phyloP scores from a whole-genome alignment of 2,329 filamentous ascomycete genomes.

The Cadophora sp. region DNA sequence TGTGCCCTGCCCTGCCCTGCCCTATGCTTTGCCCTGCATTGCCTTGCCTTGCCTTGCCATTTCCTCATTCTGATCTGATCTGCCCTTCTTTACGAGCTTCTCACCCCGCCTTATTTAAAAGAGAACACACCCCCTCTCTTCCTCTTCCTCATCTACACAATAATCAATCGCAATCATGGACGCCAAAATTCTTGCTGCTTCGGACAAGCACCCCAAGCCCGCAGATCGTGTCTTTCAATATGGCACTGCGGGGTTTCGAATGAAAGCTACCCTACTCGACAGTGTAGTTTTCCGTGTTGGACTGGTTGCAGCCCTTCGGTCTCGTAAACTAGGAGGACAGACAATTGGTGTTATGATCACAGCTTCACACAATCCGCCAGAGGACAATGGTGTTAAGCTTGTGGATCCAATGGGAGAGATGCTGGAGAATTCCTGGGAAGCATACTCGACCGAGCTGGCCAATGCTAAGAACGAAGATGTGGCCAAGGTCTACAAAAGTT shows the following conservation, averaged over 20 bases:
- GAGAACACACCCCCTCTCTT: not conserved
- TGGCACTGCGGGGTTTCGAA: conserved; percentile 72
- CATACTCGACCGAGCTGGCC: conserved; percentile 84
- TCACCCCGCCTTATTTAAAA: conserved; percentile 10
- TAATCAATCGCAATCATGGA: conserved; percentile 49
- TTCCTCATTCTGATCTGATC: not conserved
- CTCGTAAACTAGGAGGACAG: conserved; percentile 86
- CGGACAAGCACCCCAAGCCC: conserved; percentile 65
- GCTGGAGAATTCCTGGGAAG: conserved; percentile 95
- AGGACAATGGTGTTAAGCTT: conserved; percentile 93
- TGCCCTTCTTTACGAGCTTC: conserved; percentile 6
- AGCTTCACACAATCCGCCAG: conserved; percentile 88
- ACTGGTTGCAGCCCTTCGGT: conserved; percentile 85
- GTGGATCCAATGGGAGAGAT: conserved; percentile 98
- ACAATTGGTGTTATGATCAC: conserved; percentile 97
- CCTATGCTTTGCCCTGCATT: not conserved
- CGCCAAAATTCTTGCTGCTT: conserved; percentile 62
- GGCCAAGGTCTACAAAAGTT: conserved; percentile 74
- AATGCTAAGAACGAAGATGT: conserved; percentile 83
- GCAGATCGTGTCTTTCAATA: conserved; percentile 65
- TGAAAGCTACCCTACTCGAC: conserved; percentile 81
- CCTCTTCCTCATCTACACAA: conserved; percentile 5
- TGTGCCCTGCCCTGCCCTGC: conserved; percentile 5
- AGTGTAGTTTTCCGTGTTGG: conserved; percentile 94
- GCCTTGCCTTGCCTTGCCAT: not conserved